Evolutionary conservation across 2,329 filamentous ascomycete genomes (phyloP), one percentile per base, ranked within the genome.

Genomic region (Fusarium palustre): DNA sequence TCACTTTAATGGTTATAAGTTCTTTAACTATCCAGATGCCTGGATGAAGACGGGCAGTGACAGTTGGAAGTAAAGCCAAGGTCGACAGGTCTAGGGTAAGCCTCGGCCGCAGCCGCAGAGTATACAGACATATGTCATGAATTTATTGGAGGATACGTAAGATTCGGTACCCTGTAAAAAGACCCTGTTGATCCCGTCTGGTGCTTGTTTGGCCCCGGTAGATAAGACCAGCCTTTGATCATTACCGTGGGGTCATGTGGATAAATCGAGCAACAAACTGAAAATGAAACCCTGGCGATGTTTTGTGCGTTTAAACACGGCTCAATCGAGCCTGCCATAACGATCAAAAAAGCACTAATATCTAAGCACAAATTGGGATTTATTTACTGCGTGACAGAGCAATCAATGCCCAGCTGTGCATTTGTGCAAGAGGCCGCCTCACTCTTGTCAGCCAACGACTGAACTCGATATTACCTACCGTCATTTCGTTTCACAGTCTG

Each of bases 341-440:
- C 10, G 15, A 5, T 16, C n/a, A n/a, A 16, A 12, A 9, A 39
- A 15, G 7, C 5, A 22, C 10, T 8, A 31, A 10, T 22, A 12
- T 30, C 28, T 52, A 10, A 41, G 13, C 24, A 11, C 9, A 15
- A 11, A 50, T 58, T 46, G 49, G 12, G 62, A 52, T 48, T 33
- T 61, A 36, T 30, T 22, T 12, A 55, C 64, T 67, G 54, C 53
- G 55, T 64, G 55, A 56, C 59, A 25, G 39, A 25, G 13, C 4
- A 18, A 62, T 13, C 8, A 22, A 31, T 46, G 28, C 11, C 18
- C 12, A 46, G 28, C 12, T 15, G 12, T 34, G 15, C 12, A 31
- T 60, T 54, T 2, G 52, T 47, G 39, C 28, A 50, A 46, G 39
- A 48, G 56, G 47, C 60, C 61, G 69, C 71, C 69, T 71, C 71